Base-by-base conservation (phyloP, 768 basidiomycete genomes). In the Mycena sanguinolenta region DNA sequence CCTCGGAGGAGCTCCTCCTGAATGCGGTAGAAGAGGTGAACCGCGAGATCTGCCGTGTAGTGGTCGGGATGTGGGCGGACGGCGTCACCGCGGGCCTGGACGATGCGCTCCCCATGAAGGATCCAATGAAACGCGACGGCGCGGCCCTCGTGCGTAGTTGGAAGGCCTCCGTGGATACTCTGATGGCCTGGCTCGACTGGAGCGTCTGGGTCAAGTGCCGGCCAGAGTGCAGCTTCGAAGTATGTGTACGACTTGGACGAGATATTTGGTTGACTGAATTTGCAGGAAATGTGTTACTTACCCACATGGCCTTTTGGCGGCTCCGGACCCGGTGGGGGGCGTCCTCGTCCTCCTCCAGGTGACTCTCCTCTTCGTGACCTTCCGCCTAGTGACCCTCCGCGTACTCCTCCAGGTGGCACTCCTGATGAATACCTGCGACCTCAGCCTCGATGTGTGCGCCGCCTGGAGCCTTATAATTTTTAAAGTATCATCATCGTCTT, bases 151-250 rank as follows among this genome's bases (percentile, higher is more conserved):
- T 61, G 27, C 49, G 32, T 6, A 59, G 49, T n/a, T 75, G 76
- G 76, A 73, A 53, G 32, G n/a, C n/a, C 3, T 46, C 61, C 21
- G 25, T 72, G 0, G 58, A 60, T 0, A 28, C 38, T 13, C 70
- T 77, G 27, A 73, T 75, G 75, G 54, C 60, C 10, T 75, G 76
- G 76, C 71, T 77, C 28, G 76, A 77, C 23, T 77, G 74, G 74
- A 74, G 71, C 39, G 72, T 75, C 8, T 77, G 74, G 74, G 38
- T 77, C 38, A 75, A 75, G 54, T 77, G 76, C 54, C 62, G 75
- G 10, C 76, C 76, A 12, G 75, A 34, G 23, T 75, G 74, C 63
- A 58, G 70, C 30, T 74, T 75, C 38, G 75, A 75, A 64, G 74
- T 77, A 27, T 9, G 73, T 58, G n/a, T 53, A 58, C 63, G 49